Percentiles rank a stretch among this genome's conserved stretches.
These are phyloP conservation scores for Lachnellula cervina DNA, from an alignment of 2,329 filamentous ascomycete species.

Conservation along the genomic window DNA sequence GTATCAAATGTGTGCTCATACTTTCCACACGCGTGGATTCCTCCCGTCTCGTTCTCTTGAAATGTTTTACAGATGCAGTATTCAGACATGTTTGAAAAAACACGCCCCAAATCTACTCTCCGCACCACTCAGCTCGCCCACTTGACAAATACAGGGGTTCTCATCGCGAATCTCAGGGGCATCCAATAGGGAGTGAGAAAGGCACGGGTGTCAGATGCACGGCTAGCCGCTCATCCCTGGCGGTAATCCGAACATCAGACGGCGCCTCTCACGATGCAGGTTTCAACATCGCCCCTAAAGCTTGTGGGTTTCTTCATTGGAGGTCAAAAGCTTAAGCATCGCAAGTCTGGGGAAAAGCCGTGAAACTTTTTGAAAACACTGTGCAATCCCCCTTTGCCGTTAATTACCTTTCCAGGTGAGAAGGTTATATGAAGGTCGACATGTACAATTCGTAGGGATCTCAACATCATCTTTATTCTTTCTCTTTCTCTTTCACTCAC, in stretches of 20 bases:
- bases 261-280: constrained; percentile 11
- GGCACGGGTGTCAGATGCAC: constrained; percentile 9
- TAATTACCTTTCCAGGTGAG: background rate
- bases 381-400: constrained; percentile 5
- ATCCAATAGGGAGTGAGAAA: background rate
- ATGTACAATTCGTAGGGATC: background rate
- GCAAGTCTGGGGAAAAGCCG: constrained; percentile 1
- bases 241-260: constrained; percentile 18
- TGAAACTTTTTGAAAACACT: constrained; percentile 18
- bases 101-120: no score
- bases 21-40: background rate
- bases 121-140: no score
- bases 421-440: background rate
- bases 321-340: constrained; percentile 1
- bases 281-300: constrained; percentile 15
- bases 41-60: background rate
- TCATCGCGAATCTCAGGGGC: background rate
- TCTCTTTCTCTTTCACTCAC: constrained; percentile 2
- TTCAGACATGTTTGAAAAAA: background rate
- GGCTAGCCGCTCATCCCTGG: constrained; percentile 15
- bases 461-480: constrained; percentile 2
- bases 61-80: background rate
- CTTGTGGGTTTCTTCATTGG: constrained; percentile 5
- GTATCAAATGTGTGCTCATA: no score
- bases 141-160: no score